Evolutionary conservation across 139 green algal species (phyloP), one percentile per base, ranked within the genome.

Genomic region (Micractinium sp.): DNA sequence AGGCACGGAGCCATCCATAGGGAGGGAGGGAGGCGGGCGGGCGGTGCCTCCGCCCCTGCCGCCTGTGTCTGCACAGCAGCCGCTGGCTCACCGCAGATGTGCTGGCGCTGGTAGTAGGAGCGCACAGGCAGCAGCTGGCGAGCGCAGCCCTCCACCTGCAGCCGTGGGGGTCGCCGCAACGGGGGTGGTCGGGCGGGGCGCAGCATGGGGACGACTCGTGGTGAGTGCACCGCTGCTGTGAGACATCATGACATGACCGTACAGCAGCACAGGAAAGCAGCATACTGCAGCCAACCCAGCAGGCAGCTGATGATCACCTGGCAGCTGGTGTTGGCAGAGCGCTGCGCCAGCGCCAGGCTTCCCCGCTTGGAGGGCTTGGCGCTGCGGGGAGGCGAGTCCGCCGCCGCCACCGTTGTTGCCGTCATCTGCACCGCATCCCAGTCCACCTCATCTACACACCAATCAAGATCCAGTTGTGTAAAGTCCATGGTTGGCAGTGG

Each of bases 41-140:
- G 71, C 71, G 15, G 1, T 77, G 31, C 29, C 23, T 29, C 25
- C 2, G 31, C 29, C 36, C 23, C 33, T 81, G 76, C 20, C 3
- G 39, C 41, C 41, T 14, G 0, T 16, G 77, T 38, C 33, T 35
- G 36, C n/a, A 13, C 36, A 35, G 36, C n/a, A 23, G 38, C 38
- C 3, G 74, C 74, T 36, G 20, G 19, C 82, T 87, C 82, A 87
- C 82, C 82, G 38, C 83, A 87, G 67, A 87, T 87, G 83, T 87
- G 83, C 38, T 87, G 83, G 13, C 83, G 83, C 66, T 87, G 83
- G 67, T 87, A 87, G 83, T 87, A 87, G 9, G 83, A 81, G 9
- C 67, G 67, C 33, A 87, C 29, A 19, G 83, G 83, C 38, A 87
- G 83, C 25, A 81, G 63, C 81, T 86, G 81, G 14, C 22, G 35